Conservation (phyloP, 192 early-diverging fungal species). For the Coemansia sp. region DNA sequence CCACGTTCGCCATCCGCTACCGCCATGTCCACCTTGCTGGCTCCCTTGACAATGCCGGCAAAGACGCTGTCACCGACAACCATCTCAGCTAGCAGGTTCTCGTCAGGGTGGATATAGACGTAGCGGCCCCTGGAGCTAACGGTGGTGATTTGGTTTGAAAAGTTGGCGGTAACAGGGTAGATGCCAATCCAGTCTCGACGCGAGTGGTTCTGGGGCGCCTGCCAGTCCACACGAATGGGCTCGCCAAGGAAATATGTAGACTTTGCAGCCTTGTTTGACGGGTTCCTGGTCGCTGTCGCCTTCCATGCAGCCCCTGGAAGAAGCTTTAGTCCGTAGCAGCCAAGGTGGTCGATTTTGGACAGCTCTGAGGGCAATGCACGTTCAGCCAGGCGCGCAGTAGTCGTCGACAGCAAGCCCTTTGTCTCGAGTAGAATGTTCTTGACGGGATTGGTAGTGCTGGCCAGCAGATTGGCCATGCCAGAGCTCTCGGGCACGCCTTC, state of each 20-base stretch:
- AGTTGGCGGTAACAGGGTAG: constrained; percentile 78
- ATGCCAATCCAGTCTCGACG: constrained; percentile 91
- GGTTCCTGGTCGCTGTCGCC: constrained; percentile 1
- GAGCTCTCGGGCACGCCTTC: constrained; percentile 5
- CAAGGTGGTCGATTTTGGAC: constrained; percentile 24
- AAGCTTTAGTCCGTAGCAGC: constrained; percentile 29
- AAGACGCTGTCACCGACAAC: constrained; percentile 55
- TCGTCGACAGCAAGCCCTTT: constrained; percentile 43
- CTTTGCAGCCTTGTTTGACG: constrained; percentile 9
- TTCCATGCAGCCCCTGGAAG: constrained; percentile 26
- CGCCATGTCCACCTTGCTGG: constrained; percentile 19
- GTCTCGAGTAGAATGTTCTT: constrained; percentile 61
- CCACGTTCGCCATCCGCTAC: constrained; percentile 6
- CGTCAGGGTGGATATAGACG: constrained; percentile 61
- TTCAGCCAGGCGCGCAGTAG: constrained; percentile 51
- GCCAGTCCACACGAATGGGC: constrained; percentile 72
- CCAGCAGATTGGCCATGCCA: constrained; percentile 39
- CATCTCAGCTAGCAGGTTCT: constrained; percentile 57
- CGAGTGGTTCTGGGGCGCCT: constrained; percentile 69
- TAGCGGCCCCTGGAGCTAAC: constrained; percentile 70
- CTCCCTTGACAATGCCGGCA: constrained; percentile 42
- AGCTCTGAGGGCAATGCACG: constrained; percentile 39
- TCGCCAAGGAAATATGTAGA: constrained; percentile 67
- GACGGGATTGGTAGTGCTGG: constrained; percentile 65
- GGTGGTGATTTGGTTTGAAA: constrained; percentile 71